A percentile compares a stretch with the other conserved stretches of the same genome.
Evolutionary conservation across 1,139 yeast genomes (phyloP).

Genomic region (Debaryomyces udenii): DNA sequence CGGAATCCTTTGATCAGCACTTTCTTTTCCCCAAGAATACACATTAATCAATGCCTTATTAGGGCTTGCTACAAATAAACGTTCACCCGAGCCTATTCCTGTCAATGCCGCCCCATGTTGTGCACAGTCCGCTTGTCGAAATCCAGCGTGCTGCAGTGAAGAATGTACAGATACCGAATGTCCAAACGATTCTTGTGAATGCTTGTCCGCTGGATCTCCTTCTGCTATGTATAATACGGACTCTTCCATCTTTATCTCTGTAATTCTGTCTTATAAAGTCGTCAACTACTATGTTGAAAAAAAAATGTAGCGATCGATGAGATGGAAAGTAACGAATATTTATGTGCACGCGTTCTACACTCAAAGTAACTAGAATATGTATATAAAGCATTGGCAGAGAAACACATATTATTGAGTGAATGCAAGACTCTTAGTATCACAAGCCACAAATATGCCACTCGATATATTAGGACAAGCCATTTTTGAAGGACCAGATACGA

Average conservation of each 20-base stretch:
- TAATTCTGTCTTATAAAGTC: neutral
- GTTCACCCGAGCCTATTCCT: constrained; percentile 46
- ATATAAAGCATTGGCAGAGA: too few species aligned
- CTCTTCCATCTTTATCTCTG: constrained; percentile 55
- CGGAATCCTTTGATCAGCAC: constrained; percentile 81
- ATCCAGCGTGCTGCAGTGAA: constrained; percentile 51
- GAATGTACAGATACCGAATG: constrained; percentile 53
- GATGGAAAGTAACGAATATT: constrained; percentile 3
- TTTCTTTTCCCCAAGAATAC: constrained; percentile 77
- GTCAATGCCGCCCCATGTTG: constrained; percentile 49
- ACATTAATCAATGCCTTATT: constrained; percentile 75
- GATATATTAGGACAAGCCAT: constrained; percentile 70
- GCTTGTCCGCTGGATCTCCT: constrained; percentile 53
- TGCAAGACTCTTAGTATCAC: too few species aligned
- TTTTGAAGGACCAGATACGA: constrained; percentile 66
- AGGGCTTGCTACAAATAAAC: constrained; percentile 63
- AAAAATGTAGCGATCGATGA: constrained; percentile 10
- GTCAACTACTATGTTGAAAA: neutral
- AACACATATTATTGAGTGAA: too few species aligned
- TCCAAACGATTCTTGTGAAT: constrained; percentile 52
- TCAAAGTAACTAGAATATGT: too few species aligned
- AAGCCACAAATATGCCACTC: constrained; percentile 67
- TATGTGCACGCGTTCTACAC: constrained; percentile 9
- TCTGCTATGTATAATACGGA: constrained; percentile 56
- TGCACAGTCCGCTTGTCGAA: constrained; percentile 57